Evolutionary conservation across 495 filamentous ascomycete genomes (phyloP).

Genomic region (Penicillium pulvis): DNA sequence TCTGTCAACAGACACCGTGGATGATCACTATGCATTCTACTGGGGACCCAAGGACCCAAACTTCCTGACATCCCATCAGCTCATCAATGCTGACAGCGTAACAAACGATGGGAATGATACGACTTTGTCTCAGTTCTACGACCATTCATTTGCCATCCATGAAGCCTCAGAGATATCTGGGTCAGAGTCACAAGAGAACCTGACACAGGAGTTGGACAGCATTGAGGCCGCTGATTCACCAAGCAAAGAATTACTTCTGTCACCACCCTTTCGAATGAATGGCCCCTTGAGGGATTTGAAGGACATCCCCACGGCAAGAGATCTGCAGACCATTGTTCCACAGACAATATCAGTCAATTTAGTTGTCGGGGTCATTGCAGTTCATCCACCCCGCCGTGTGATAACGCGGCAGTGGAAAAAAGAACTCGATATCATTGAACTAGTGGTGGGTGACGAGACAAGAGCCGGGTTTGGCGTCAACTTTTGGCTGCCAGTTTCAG

Average conservation of each 20-base stretch:
- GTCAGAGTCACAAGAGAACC: constrained; percentile 21
- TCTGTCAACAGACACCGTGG: constrained; percentile 6
- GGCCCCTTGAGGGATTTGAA: constrained; percentile 62
- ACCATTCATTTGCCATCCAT: constrained; percentile 70
- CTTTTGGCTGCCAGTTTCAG: constrained; percentile 67
- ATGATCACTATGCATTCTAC: constrained; percentile 13
- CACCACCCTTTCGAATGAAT: constrained; percentile 22
- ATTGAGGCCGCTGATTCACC: constrained; percentile 19
- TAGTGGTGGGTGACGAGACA: constrained; percentile 86
- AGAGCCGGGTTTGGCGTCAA: constrained; percentile 78
- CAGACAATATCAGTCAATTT: constrained; percentile 81
- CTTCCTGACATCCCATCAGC: constrained; percentile 54
- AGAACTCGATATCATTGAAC: constrained; percentile 66
- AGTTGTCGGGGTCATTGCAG: constrained; percentile 74
- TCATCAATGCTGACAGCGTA: constrained; percentile 25
- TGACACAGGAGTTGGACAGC: constrained; percentile 29
- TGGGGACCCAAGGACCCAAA: constrained; percentile 31
- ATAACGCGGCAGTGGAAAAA: constrained; percentile 50
- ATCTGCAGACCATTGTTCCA: constrained; percentile 69
- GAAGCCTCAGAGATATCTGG: constrained; percentile 42
- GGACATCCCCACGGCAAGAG: constrained; percentile 67
- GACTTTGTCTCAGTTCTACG: constrained; percentile 64
- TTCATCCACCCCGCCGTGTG: constrained; percentile 65
- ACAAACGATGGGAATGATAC: constrained; percentile 35
- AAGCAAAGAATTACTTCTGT: constrained; percentile 16